These are phyloP conservation scores for Coccomyxa sp. DNA, from an alignment of 139 green algal genomes.

Conservation along the genomic window DNA sequence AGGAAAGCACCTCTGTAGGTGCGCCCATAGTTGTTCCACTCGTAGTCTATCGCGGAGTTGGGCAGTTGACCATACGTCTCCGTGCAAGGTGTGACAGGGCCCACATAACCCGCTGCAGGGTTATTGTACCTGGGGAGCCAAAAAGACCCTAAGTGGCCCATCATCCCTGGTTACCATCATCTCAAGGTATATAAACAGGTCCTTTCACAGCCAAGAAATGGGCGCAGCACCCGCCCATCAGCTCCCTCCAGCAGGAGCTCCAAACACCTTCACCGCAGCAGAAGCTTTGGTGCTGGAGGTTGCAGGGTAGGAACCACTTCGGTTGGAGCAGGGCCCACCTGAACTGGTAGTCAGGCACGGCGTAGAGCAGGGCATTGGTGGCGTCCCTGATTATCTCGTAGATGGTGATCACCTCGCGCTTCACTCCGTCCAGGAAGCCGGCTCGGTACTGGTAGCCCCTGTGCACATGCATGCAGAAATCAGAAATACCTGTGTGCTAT, in stretches of 20 bases:
- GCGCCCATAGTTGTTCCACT: constrained; percentile 9
- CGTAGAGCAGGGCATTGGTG: constrained; percentile 19
- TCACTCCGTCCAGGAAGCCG: constrained; percentile 35
- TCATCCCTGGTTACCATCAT: too few relatives aligned
- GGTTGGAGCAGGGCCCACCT: neutral
- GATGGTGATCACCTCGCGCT: constrained; percentile 53
- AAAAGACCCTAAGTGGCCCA: neutral
- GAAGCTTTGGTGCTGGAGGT: too few relatives aligned
- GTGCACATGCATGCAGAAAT: neutral
- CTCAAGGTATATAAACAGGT: too few relatives aligned
- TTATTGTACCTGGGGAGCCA: neutral
- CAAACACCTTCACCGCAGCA: too few relatives aligned
- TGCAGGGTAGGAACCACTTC: too few relatives aligned
- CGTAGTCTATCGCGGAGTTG: neutral
- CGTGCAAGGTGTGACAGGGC: neutral
- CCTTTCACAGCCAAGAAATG: too few relatives aligned
- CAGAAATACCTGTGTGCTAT: too few relatives aligned
- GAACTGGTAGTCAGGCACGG: constrained; percentile 54
- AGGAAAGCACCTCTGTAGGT: constrained; percentile 14
- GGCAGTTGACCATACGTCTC: neutral
- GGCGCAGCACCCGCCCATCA: too few relatives aligned
- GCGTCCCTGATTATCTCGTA: constrained; percentile 44
- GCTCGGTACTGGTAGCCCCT: constrained; percentile 49
- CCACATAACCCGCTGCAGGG: neutral
- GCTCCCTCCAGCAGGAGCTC: too few relatives aligned